Conservation (phyloP, 805 yeast genomes). For the Dipodascopsis uninucleata region DNA sequence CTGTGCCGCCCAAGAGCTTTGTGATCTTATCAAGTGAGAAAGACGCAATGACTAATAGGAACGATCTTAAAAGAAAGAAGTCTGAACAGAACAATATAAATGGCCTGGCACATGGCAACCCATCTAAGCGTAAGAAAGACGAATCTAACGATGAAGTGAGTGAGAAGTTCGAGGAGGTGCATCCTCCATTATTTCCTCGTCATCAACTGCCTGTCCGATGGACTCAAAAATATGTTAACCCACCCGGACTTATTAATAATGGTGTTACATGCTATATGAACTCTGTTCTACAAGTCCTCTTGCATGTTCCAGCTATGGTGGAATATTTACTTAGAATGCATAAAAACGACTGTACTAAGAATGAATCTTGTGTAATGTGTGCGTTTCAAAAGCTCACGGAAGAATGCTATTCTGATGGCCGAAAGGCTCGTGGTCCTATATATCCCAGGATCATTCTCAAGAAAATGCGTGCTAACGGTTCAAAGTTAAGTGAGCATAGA, state of each 20-base stretch:
- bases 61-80: not conserved
- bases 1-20: constrained; percentile 16
- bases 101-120: constrained; percentile 1
- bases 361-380: constrained; percentile 25
- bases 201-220: constrained; percentile 14
- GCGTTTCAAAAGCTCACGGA: constrained; percentile 22
- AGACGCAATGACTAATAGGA: not conserved
- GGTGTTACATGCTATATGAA: constrained; percentile 98
- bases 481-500: constrained; percentile 22
- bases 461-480: constrained; percentile 47
- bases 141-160: constrained; percentile 7
- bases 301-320: constrained; percentile 87
- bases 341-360: constrained; percentile 48
- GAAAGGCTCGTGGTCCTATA: constrained; percentile 17
- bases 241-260: constrained; percentile 70
- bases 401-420: constrained; percentile 17
- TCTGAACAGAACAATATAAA: no score
- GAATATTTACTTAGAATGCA: constrained; percentile 72
- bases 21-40: constrained; percentile 10
- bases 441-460: constrained; percentile 72
- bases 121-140: not conserved
- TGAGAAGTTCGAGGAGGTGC: constrained; percentile 13
- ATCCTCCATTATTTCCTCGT: constrained; percentile 12
- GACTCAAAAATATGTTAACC: constrained; percentile 11
- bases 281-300: constrained; percentile 85